Evolutionary conservation across 192 early-diverging fungal genomes (phyloP), one percentile per base, ranked within the genome.

Genomic region (Glomus cerebriforme): DNA sequence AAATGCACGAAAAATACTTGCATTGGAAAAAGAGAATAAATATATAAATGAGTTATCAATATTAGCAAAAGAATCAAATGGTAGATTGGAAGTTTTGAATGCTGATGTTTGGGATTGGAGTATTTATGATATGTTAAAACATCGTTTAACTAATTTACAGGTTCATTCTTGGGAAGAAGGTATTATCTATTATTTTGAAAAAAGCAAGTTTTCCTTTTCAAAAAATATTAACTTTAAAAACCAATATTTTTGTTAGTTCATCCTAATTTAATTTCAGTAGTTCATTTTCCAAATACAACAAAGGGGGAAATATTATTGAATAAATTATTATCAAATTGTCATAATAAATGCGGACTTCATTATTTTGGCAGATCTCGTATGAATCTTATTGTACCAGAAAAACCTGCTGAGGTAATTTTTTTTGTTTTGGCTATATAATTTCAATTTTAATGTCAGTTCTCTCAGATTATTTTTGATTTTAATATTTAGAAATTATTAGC

Each of bases 91-190:
- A 65, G 31, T 65, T 13, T 1, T 29, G 2, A 13, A 29, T 12
- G 8, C 13, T 29, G 24, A 15, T 1, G 2, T 29, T 29, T 15
- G 27, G 39, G 39, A 43, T 0, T 43, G 39, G 39, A 12, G 2
- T 2, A 12, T 2, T 43, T 43, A 43, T 43, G 39, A 43, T 43
- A 13, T 43, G 1, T 12, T 43, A 31, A 65, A 65, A 29, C 0
- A 65, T 29, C 4, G 4, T 15, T 15, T 65, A 13, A 5, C 1
- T 2, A 27, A 65, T 34, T 1, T 65, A 15, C 24, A 65, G 13
- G 63, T 65, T 29, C 27, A 65, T 15, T 27, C 63, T 29, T 65
- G 63, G 63, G 63, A 65, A 65, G 63, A 65, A 65, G 63, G 63
- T 65, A 29, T 27, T 64, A 27, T 29, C 27, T 64, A 24, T 64